phyloP scores from a whole-genome alignment of 768 basidiomycete species.

The Mycena rebaudengoi region DNA sequence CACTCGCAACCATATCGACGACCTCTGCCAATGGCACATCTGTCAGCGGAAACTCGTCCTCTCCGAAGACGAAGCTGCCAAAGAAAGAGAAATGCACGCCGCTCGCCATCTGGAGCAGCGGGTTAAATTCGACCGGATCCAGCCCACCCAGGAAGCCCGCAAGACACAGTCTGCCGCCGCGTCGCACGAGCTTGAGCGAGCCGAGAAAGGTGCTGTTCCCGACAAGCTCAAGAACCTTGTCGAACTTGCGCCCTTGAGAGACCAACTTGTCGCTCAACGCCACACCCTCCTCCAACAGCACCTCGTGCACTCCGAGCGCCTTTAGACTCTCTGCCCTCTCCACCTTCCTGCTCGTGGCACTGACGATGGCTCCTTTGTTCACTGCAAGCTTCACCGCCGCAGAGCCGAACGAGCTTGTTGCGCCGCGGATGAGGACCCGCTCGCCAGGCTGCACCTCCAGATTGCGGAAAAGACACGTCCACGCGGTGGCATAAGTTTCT shows the following conservation, averaged over 20 bases:
- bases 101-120: slow-evolving; percentile 30
- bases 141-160: slow-evolving; percentile 33
- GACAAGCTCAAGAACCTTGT: slow-evolving; percentile 32
- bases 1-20: slow-evolving; percentile 14
- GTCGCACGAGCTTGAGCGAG: slow-evolving; percentile 23
- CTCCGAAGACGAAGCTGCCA: slow-evolving; percentile 31
- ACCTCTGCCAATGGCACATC: slow-evolving; percentile 29
- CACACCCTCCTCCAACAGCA: slow-evolving; percentile 14
- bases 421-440: slow-evolving; percentile 28
- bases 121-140: slow-evolving; percentile 29
- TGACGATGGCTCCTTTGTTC: slow-evolving; percentile 27
- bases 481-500: slow-evolving; percentile 33
- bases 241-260: slow-evolving; percentile 16
- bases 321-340: slow-evolving; percentile 19
- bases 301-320: slow-evolving; percentile 23
- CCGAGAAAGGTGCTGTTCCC: slow-evolving; percentile 29
- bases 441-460: slow-evolving; percentile 25
- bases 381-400: slow-evolving; percentile 30
- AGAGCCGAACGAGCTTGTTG: slow-evolving; percentile 25
- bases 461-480: slow-evolving; percentile 29
- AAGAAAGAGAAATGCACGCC: slow-evolving; percentile 34
- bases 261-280: slow-evolving; percentile 7
- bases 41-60: slow-evolving; percentile 27
- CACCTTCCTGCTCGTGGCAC: slow-evolving; percentile 24
- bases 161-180: slow-evolving; percentile 26